Evolutionary conservation across 1,139 yeast species (phyloP).

Genomic region (Debaryomyces fabryi): DNA sequence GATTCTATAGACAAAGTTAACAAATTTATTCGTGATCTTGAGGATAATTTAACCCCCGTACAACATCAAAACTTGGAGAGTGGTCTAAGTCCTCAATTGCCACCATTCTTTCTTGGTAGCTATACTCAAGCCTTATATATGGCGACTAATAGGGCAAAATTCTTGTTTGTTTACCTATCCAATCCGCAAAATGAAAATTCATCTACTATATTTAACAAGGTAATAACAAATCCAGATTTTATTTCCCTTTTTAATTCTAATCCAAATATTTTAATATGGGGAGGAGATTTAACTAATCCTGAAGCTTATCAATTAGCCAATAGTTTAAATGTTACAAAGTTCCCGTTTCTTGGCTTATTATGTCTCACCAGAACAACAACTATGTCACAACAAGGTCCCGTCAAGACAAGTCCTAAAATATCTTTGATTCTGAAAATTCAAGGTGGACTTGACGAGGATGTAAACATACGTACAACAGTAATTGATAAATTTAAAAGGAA

Average conservation of each 20-base stretch:
- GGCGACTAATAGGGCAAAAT: slow-evolving; percentile 68
- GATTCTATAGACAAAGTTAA: slow-evolving; percentile 42
- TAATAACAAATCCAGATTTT: slow-evolving; percentile 58
- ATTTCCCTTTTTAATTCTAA: slow-evolving; percentile 48
- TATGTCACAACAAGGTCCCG: slow-evolving; percentile 64
- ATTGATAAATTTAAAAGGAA: slow-evolving; percentile 44
- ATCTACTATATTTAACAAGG: slow-evolving; percentile 53
- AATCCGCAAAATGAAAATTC: slow-evolving; percentile 73
- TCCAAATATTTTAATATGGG: slow-evolving; percentile 72
- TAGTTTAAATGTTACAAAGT: slow-evolving; percentile 69
- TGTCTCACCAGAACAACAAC: slow-evolving; percentile 57
- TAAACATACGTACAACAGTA: slow-evolving; percentile 30
- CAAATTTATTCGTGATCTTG: slow-evolving; percentile 37
- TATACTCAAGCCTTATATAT: slow-evolving; percentile 72
- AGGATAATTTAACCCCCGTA: slow-evolving; percentile 34
- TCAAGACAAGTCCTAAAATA: slow-evolving; percentile 54
- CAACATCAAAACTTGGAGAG: slow-evolving; percentile 15
- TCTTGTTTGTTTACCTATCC: slow-evolving; percentile 73
- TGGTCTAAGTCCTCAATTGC: slow-evolving; percentile 22
- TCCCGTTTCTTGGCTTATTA: slow-evolving; percentile 77
- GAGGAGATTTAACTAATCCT: slow-evolving; percentile 77
- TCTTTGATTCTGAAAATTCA: slow-evolving; percentile 68
- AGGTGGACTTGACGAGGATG: slow-evolving; percentile 53
- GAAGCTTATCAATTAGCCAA: slow-evolving; percentile 87
- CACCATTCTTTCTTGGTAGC: slow-evolving; percentile 69